Base-by-base conservation (phyloP, 2,329 filamentous ascomycete genomes). In the Cryphonectria japonica region DNA sequence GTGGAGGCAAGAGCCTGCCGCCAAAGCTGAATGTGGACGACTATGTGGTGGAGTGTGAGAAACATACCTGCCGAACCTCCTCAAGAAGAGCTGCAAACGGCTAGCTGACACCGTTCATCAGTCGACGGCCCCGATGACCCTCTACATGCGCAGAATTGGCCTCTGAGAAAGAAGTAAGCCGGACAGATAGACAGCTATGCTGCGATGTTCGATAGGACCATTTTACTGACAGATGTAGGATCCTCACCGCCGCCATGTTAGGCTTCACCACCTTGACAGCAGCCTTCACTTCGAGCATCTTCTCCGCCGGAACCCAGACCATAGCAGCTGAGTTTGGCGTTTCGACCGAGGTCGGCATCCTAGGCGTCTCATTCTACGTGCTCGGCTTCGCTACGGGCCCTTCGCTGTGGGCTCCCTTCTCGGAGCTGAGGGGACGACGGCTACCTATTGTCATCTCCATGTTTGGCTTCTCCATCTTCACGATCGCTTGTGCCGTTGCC, bases 141-240 rank as follows among this genome's bases (percentile, higher is more conserved):
- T 2, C 78, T 95, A 72, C 94, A 97, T 80, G 92, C 93, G 0
- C 92, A 95, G 82, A 97, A 97, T 79, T 97, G 94, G 94, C 86
- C 92, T 0, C 77, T 92, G 68, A 88, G 83, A 78, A 95, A 93
- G 84, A 97, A 97, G 89, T 89, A 80, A 77, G 86, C 84, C 34
- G 13, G 32, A 29, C 19, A 6, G 19, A 7, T 29, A 9, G 54
- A 57, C 52, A 26, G 3, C 52, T 50, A 3, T 41, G 37, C 29
- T 16, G 60, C 16, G 9, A 41, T 41, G 34, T 7, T 16, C 61
- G 29, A 26, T 6, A 41, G 11, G n/a, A 5, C 19, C 43, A 54
- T 57, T 57, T 32, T 52, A 67, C 14, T 62, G 80, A 81, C 68
- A 19, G 50, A 29, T 34, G 70, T 43, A 89, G 87, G 76, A 66